Percentiles rank a stretch among this genome's conserved stretches.
These are phyloP conservation scores for Xenoacremonium recifei DNA, from an alignment of 2,329 filamentous ascomycete genomes.

Conservation along the genomic window DNA sequence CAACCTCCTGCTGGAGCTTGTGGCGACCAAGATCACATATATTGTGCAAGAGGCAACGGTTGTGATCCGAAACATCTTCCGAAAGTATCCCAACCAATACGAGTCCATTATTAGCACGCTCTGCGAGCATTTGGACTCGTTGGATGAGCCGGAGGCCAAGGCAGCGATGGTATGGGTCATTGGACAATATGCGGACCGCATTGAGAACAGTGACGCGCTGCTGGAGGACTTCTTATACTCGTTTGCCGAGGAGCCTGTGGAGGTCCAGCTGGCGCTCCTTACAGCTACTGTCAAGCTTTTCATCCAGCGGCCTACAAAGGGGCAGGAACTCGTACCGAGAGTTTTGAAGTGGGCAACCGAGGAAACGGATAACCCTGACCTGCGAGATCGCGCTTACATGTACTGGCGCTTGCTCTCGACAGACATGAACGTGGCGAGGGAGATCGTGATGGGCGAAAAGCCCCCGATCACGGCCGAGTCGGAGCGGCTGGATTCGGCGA, in stretches of 20 bases:
- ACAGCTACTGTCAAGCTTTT: slow-evolving; percentile 98
- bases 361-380: slow-evolving; percentile 97
- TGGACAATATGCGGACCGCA: slow-evolving; percentile 93
- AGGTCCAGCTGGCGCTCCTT: slow-evolving; percentile 90
- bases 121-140: slow-evolving; percentile 91
- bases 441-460: slow-evolving; percentile 96
- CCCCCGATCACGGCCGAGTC: slow-evolving; percentile 94
- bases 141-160: slow-evolving; percentile 97
- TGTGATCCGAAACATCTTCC: slow-evolving; percentile 98
- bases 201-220: slow-evolving; percentile 92
- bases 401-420: slow-evolving; percentile 97
- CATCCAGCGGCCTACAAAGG: slow-evolving; percentile 93
- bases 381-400: slow-evolving; percentile 96
- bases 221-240: slow-evolving; percentile 94
- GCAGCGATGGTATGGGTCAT: slow-evolving; percentile 99
- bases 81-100: slow-evolving; percentile 98
- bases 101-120: slow-evolving; percentile 95
- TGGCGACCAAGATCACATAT: slow-evolving; percentile 97
- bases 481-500: slow-evolving; percentile 86
- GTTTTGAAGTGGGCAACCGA: slow-evolving; percentile 98
- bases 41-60: slow-evolving; percentile 99
- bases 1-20: slow-evolving; percentile 85
- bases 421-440: slow-evolving; percentile 81
- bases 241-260: slow-evolving; percentile 90
- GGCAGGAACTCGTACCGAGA: slow-evolving; percentile 87